These are phyloP conservation scores for Fagus sylvatica DNA, from an alignment of 306 rosid species.

Conservation along the genomic window DNA sequence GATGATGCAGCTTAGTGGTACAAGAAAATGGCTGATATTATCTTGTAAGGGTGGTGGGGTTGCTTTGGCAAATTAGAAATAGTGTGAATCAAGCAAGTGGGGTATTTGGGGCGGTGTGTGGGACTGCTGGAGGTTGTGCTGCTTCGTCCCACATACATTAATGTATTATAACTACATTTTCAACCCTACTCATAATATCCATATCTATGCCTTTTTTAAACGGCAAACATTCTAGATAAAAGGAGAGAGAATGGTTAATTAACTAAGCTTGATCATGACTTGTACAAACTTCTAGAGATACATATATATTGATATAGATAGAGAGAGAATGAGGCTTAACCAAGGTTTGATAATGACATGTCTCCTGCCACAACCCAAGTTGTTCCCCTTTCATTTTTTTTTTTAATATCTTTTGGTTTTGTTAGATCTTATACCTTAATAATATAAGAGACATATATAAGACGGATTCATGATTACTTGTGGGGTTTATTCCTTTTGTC, in stretches of 20 bases:
- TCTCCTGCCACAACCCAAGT: conserved; percentile 43
- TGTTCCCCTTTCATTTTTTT: conserved; percentile 27
- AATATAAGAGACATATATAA: conserved; percentile 28
- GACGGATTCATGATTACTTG: conserved; percentile 38
- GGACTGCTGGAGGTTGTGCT: conserved; percentile 63
- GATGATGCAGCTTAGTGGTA: conserved; percentile 25
- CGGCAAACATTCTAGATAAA: conserved; percentile 42
- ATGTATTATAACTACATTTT: conserved; percentile 41
- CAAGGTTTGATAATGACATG: conserved; percentile 47
- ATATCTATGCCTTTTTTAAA: conserved; percentile 18
- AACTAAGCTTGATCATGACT: conserved; percentile 28
- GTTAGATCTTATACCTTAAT: conserved; percentile 2
- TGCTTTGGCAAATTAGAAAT: conserved; percentile 73
- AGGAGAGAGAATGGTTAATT: conserved; percentile 1
- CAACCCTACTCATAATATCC: conserved; percentile 43
- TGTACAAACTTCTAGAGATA: neutral
- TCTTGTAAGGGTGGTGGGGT: conserved; percentile 66
- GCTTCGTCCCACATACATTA: conserved; percentile 54
- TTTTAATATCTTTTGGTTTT: neutral
- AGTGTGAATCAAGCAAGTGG: conserved; percentile 72
- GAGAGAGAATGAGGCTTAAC: conserved; percentile 15
- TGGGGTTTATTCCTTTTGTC: conserved; percentile 42
- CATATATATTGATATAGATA: neutral
- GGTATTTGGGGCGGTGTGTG: conserved; percentile 88
- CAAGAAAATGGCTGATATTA: conserved; percentile 35